Base-by-base conservation (phyloP, 768 basidiomycete genomes). In the Pulveroboletus frians region DNA sequence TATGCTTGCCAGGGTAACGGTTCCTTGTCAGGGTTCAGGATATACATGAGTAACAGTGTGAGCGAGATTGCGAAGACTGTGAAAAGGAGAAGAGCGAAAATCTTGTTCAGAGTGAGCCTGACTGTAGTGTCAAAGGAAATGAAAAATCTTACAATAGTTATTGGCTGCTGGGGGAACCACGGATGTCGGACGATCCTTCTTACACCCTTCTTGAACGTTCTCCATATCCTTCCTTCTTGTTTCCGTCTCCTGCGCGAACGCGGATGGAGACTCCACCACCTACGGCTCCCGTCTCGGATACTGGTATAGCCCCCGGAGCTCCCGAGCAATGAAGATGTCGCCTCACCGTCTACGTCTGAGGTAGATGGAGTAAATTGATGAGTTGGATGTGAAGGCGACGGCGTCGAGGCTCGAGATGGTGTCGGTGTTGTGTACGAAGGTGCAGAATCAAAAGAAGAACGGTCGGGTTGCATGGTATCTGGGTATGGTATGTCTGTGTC, bases 11-110 rank as follows among this genome's bases (percentile, higher is more conserved):
- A 98, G 39, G 93, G 93, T 7, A 96, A 73, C 18, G 92, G 87
- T 45, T 88, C 84, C 68, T 96, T 97, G 76, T 98, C 95, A 50
- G 93, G 94, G 65, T 96, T 94, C 63, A 97, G 78, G 53, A 94
- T 78, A 69, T 96, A 88, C 62, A 92, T 92, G 69, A 97, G 77
- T 47, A 90, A 74, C 51, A 93, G 80, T 27, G 93, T 94, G 59
- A 94, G 75, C 52, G 83, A 82, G 51, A 90, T 82, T 46, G 88
- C 88, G 65, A 96, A 84, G 54, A 83, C 73, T 45, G 84, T 84
- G 60, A 95, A 78, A 47, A 92, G 72, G 52, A 93, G 75, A 58
- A 90, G 73, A 26, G 84, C 75, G 49, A 88, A 74, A 55, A 87
- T 71, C 85, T 86, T 49, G 30, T 30, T 42, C 9, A n/a, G 36